Evolutionary conservation across 768 basidiomycete genomes (phyloP), one percentile per base, ranked within the genome.

Genomic region (Rickenella mellea): DNA sequence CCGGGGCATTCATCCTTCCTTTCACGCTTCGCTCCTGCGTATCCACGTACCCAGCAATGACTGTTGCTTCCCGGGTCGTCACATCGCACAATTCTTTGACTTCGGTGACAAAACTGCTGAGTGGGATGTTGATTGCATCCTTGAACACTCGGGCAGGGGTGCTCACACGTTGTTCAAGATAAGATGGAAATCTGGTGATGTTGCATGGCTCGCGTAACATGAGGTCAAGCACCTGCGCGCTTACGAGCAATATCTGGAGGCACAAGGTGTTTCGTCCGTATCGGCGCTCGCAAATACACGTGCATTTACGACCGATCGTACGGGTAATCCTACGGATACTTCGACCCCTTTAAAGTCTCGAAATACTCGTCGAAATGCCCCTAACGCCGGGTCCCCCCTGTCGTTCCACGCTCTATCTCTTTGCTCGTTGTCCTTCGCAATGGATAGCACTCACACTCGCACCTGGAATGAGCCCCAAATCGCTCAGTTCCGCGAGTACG

Each of bases 31-130:
- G 12, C 42, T 54, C 15, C 20, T 54, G 2, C 20, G 55, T 0
- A 31, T 50, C 0, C 55, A 59, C 14, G n/a, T 51, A 0, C 48
- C 53, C 0, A 63, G 55, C 21, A 58, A 62, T 26, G 54, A 60
- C n/a, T 6, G 50, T 1, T 11, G 46, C 9, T 59, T 62, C 19
- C 59, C 57, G 0, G 55, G 55, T 0, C 32, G 55, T 1, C 2
- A 27, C 0, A 42, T 53, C 17, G 38, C 20, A 1, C 58, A 59
- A 11, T 21, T 59, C 0, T 35, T 45, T 0, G 42, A 45, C 6
- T 47, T 55, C 10, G 50, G 46, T 0, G 40, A 47, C 2, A n/a
- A 14, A 2, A 46, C 43, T 4, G 22, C 12, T 3, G 51, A 56
- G 38, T 53, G 49, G 49, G 47, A 43, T n/a, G 48, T 55, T 2